Percentiles rank a stretch among this genome's conserved stretches.
These are phyloP conservation scores for Prunus salicina DNA, from an alignment of 306 rosid species.

Conservation along the genomic window DNA sequence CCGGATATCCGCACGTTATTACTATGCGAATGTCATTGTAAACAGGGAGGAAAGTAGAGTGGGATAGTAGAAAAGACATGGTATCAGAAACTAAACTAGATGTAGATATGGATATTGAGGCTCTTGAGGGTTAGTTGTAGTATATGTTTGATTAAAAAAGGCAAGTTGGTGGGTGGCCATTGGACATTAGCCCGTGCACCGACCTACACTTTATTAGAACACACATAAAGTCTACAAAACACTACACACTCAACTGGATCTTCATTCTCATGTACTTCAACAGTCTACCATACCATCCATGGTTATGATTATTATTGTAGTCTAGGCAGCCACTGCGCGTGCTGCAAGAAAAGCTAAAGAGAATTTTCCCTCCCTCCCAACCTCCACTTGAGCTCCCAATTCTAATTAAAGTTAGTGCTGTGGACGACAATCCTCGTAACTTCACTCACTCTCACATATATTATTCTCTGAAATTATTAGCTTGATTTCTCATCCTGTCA, in stretches of 20 bases:
- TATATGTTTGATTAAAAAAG: background rate
- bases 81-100: background rate
- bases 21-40: no score
- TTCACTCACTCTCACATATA: slow-evolving; percentile 20
- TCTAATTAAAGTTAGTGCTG: slow-evolving; percentile 21
- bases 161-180: slow-evolving; percentile 9
- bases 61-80: no score
- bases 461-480: slow-evolving; percentile 4
- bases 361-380: slow-evolving; percentile 16
- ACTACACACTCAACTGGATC: background rate
- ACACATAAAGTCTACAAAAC: background rate
- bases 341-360: slow-evolving; percentile 26
- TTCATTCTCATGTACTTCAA: background rate
- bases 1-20: no score
- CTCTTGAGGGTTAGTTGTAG: background rate
- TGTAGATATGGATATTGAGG: background rate
- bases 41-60: no score
- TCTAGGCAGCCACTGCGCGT: slow-evolving; percentile 44
- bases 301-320: slow-evolving; percentile 1
- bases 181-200: slow-evolving; percentile 19
- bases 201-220: background rate
- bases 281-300: slow-evolving; percentile 4
- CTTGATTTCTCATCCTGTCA: slow-evolving; percentile 7
- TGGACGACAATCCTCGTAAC: slow-evolving; percentile 10
- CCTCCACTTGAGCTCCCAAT: slow-evolving; percentile 30